A percentile compares a stretch with the other conserved stretches of the same genome.
phyloP scores from a whole-genome alignment of 2,329 filamentous ascomycete species.

The Trichoderma endophyticum region DNA sequence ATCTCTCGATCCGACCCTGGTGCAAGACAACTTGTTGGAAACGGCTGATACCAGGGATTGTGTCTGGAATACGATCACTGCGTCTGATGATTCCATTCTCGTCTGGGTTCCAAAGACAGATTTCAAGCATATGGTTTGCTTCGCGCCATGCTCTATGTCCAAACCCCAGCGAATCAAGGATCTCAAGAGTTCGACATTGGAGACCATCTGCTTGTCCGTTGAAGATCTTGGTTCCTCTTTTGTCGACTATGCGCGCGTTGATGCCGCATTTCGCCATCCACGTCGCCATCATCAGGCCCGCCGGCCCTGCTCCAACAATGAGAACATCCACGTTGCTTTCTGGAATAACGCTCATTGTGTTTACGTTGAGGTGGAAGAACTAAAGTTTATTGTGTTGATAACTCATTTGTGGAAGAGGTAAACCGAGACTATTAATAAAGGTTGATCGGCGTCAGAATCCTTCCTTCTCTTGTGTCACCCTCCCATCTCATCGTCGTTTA shows the following conservation, averaged over 20 bases:
- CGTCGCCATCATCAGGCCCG: not conserved
- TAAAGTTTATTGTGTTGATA: not conserved
- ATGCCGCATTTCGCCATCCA: conserved; percentile 1
- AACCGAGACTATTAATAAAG: not conserved
- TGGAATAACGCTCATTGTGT: not conserved
- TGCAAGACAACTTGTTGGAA: conserved; percentile 16
- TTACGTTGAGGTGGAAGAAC: not conserved
- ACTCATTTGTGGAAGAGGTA: not conserved
- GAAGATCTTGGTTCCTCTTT: not conserved
- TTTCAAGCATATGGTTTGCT: not conserved
- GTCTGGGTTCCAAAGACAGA: not conserved
- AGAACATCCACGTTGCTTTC: conserved; percentile 8
- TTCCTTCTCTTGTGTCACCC: not conserved
- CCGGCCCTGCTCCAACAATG: not conserved
- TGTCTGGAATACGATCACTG: not conserved
- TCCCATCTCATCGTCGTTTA: not conserved
- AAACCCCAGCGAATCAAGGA: not conserved
- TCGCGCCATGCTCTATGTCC: not conserved
- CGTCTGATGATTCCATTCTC: not conserved
- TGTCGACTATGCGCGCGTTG: not conserved
- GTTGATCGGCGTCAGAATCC: not conserved
- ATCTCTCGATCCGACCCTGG: conserved; percentile 20
- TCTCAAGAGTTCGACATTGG: not conserved
- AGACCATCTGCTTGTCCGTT: conserved; percentile 5
- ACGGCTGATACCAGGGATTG: not conserved